Conservation (phyloP, 2,329 filamentous ascomycete species). For the Biscogniauxia mediterranea region DNA sequence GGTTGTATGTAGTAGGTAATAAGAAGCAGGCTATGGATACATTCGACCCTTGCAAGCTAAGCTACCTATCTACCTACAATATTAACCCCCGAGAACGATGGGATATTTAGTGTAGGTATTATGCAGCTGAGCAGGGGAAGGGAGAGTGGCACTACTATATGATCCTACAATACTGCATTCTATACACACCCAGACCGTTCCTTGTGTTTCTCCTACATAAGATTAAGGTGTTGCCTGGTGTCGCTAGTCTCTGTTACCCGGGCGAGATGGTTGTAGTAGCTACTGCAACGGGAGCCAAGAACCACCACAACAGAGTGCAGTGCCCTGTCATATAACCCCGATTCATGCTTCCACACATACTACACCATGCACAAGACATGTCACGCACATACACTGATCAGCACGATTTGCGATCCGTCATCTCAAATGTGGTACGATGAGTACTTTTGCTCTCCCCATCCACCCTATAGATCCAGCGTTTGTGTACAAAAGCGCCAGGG, state of each 20-base stretch:
- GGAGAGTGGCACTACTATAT: background rate
- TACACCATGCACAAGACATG: background rate
- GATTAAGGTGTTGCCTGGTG: background rate
- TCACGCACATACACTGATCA: background rate
- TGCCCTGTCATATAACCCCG: background rate
- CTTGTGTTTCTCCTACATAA: background rate
- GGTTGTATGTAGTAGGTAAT: background rate
- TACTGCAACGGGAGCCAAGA: background rate
- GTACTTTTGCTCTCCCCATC: background rate
- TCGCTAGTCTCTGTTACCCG: background rate
- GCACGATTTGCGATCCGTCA: background rate
- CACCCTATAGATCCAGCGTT: background rate
- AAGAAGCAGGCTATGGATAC: too few species aligned
- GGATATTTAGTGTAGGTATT: background rate
- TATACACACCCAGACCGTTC: background rate
- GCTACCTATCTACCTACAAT: background rate
- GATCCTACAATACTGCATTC: background rate
- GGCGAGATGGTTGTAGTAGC: background rate
- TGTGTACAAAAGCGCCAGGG: constrained; percentile 1
- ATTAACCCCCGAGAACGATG: background rate
- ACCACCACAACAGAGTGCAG: background rate
- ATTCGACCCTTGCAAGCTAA: too few species aligned
- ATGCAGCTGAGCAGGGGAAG: background rate
- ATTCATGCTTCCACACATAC: background rate
- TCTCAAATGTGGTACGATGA: background rate